Conservation (phyloP, 179 eudicot species). For the Beta macrorhiza region DNA sequence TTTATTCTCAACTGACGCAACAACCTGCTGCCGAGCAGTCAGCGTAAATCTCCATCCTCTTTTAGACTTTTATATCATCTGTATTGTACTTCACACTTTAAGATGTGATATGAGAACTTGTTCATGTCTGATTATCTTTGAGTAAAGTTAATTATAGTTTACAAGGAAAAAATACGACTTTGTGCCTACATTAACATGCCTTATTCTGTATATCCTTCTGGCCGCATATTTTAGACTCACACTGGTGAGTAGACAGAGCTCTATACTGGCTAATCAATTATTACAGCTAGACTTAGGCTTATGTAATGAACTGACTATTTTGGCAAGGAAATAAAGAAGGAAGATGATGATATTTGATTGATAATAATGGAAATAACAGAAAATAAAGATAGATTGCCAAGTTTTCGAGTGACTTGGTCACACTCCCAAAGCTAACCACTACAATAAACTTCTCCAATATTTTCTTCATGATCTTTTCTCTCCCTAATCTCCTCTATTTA, state of each 20-base stretch:
- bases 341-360: too few species aligned
- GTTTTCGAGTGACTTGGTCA: too few species aligned
- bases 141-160: neutral
- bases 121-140: neutral
- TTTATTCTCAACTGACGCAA: conserved; percentile 70
- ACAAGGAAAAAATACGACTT: neutral
- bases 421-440: too few species aligned
- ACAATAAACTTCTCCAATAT: too few species aligned
- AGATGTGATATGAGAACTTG: neutral
- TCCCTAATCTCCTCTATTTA: too few species aligned
- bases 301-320: too few species aligned
- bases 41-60: conserved; percentile 12
- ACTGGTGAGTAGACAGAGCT: neutral
- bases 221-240: neutral
- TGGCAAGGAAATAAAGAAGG: too few species aligned
- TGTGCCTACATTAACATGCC: neutral
- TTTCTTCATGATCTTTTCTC: too few species aligned
- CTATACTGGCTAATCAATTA: neutral
- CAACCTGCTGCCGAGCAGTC: conserved; percentile 45
- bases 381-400: too few species aligned
- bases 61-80: conserved; percentile 5
- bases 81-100: neutral
- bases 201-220: neutral
- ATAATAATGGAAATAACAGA: too few species aligned
- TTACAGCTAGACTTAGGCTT: neutral